Conservation (phyloP, 148 eudicot genomes). For the Agrostemma githago region DNA sequence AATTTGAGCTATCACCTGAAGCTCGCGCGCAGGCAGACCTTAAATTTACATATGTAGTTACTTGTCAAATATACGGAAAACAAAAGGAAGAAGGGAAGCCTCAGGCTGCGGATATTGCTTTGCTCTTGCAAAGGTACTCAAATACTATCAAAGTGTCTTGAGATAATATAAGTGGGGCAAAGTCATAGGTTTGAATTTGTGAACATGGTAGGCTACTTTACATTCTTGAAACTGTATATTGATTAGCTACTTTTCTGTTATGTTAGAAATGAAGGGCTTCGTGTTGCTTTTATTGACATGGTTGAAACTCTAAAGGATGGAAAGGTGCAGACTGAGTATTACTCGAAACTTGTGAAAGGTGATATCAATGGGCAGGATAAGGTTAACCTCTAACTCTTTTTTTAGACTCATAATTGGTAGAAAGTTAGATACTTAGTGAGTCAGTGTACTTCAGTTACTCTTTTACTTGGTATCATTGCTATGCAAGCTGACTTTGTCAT, state of each 20-base stretch:
- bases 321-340: conserved; percentile 68
- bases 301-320: conserved; percentile 89
- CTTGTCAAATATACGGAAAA: conserved; percentile 96
- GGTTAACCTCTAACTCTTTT: conserved; percentile 33
- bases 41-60: conserved; percentile 93
- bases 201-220: not conserved
- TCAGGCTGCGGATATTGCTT: conserved; percentile 92
- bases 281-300: conserved; percentile 83
- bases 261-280: conserved; percentile 89
- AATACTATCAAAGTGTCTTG: not conserved
- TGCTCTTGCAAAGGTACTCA: conserved; percentile 87
- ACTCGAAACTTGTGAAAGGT: conserved; percentile 91
- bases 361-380: conserved; percentile 93
- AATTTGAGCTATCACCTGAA: conserved; percentile 90
- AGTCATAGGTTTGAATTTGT: not conserved
- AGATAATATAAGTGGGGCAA: not conserved
- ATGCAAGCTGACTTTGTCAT: not conserved
- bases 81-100: conserved; percentile 96
- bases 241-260: not conserved
- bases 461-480: not conserved
- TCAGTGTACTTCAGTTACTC: not conserved
- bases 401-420: not conserved
- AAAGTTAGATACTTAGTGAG: not conserved
- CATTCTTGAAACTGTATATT: not conserved
- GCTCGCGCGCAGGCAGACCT: conserved; percentile 96